Evolutionary conservation across 2,329 filamentous ascomycete genomes (phyloP).

Genomic region (Shiraia sp.): DNA sequence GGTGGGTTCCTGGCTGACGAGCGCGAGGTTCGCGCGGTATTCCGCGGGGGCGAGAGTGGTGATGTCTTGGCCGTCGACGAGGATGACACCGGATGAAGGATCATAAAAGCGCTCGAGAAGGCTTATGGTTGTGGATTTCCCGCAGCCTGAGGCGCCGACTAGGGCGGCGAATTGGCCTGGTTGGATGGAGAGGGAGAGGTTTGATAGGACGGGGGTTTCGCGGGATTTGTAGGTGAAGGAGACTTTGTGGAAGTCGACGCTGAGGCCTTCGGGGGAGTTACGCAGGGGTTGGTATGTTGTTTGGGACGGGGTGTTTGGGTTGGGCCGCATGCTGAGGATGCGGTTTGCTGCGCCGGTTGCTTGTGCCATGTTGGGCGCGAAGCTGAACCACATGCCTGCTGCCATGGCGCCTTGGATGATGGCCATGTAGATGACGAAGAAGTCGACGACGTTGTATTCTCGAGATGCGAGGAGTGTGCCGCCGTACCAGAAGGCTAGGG

Average conservation of each 20-base stretch:
- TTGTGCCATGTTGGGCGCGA: slow-evolving; percentile 52
- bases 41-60: slow-evolving; percentile 37
- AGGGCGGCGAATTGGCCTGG: slow-evolving; percentile 72
- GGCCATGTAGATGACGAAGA: slow-evolving; percentile 59
- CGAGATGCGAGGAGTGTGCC: slow-evolving; percentile 45
- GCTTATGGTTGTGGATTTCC: slow-evolving; percentile 72
- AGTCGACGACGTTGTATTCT: slow-evolving; percentile 54
- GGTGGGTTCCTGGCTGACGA: slow-evolving; percentile 53
- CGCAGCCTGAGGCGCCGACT: slow-evolving; percentile 69
- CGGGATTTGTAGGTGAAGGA: slow-evolving; percentile 92
- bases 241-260: slow-evolving; percentile 87
- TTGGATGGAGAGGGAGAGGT: slow-evolving; percentile 50
- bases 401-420: slow-evolving; percentile 51
- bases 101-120: slow-evolving; percentile 71
- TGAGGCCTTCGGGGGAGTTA: slow-evolving; percentile 18
- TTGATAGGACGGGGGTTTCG: slow-evolving; percentile 66
- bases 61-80: slow-evolving; percentile 52
- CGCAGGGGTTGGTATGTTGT: slow-evolving; percentile 14
- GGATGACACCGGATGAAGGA: slow-evolving; percentile 64
- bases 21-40: slow-evolving; percentile 49
- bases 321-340: slow-evolving; percentile 40
- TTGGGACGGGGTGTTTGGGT: slow-evolving; percentile 6
- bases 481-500: slow-evolving; percentile 61
- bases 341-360: slow-evolving; percentile 43
- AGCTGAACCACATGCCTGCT: slow-evolving; percentile 47